Conservation (phyloP, 2,329 filamentous ascomycete species). For the Aspergillus fumigatus region DNA sequence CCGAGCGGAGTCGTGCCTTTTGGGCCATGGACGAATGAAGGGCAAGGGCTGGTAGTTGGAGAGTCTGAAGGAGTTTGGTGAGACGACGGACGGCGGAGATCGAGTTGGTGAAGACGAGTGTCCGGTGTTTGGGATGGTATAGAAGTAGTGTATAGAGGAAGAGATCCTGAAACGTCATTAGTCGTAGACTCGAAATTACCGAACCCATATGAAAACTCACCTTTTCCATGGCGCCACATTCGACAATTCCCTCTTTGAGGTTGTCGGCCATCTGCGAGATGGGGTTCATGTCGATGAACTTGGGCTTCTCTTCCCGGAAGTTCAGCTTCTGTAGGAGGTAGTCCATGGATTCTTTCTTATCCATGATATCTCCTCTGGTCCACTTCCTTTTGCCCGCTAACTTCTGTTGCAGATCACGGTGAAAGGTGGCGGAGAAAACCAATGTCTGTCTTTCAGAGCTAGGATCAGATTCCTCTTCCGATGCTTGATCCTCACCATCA, state of each 20-base stretch:
- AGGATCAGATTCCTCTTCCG: slow-evolving; percentile 41
- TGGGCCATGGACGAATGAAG: slow-evolving; percentile 94
- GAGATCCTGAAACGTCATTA: slow-evolving; percentile 58
- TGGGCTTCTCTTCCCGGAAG: slow-evolving; percentile 78
- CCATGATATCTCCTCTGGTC: slow-evolving; percentile 56
- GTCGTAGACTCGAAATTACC: background rate
- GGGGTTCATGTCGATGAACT: slow-evolving; percentile 89
- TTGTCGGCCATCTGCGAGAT: slow-evolving; percentile 80
- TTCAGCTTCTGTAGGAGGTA: slow-evolving; percentile 87
- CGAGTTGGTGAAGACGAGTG: slow-evolving; percentile 91
- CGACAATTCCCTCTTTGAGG: slow-evolving; percentile 82
- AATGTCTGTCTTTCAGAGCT: slow-evolving; percentile 66
- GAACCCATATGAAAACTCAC: slow-evolving; percentile 38
- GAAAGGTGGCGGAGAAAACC: slow-evolving; percentile 95
- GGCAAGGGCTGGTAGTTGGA: slow-evolving; percentile 69
- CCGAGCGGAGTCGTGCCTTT: slow-evolving; percentile 86
- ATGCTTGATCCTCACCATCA: slow-evolving; percentile 22
- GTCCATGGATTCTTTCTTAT: slow-evolving; percentile 78
- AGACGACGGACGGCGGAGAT: slow-evolving; percentile 88
- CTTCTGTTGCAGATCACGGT: slow-evolving; percentile 86
- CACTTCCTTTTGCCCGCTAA: slow-evolving; percentile 70
- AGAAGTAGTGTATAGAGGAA: slow-evolving; percentile 87
- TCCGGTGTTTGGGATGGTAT: slow-evolving; percentile 73
- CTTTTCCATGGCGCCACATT: slow-evolving; percentile 92
- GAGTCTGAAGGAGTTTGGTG: slow-evolving; percentile 75